phyloP scores from a whole-genome alignment of 23 red algal species.

The Chondrus crispus region DNA sequence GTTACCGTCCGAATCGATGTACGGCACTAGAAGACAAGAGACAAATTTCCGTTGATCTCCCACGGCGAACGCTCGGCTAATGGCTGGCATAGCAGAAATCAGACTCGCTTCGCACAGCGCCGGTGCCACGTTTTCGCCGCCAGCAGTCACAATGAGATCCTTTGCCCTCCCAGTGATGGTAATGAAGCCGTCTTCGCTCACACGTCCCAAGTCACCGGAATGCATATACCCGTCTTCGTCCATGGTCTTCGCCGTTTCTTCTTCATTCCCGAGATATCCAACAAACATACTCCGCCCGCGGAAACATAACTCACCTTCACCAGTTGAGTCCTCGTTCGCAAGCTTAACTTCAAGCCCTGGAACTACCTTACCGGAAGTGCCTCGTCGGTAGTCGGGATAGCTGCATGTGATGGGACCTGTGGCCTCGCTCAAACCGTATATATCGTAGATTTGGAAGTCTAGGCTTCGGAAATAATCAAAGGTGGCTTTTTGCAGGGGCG shows the following conservation, averaged over 20 bases:
- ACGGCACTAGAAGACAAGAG: constrained; percentile 68
- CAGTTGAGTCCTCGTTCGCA: constrained; percentile 28
- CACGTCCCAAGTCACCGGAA: constrained; percentile 77
- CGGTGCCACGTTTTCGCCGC: constrained; percentile 93
- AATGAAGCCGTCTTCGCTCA: constrained; percentile 83
- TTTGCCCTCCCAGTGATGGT: constrained; percentile 83
- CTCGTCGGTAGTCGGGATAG: constrained; percentile 38
- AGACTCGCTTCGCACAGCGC: constrained; percentile 62
- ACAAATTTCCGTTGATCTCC: constrained; percentile 87
- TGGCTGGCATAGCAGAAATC: constrained; percentile 40
- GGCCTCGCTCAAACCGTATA: constrained; percentile 91
- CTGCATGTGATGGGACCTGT: constrained; percentile 82
- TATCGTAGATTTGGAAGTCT: constrained; percentile 67
- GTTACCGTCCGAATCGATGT: constrained; percentile 63
- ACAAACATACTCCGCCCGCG: constrained; percentile 85
- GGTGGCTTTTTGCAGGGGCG: constrained; percentile 68
- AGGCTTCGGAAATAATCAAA: constrained; percentile 74
- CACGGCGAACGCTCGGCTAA: constrained; percentile 74
- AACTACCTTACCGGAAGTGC: constrained; percentile 58
- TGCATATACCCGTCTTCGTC: constrained; percentile 89
- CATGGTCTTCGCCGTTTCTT: constrained; percentile 54
- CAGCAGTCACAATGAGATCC: constrained; percentile 89
- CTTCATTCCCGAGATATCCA: constrained; percentile 68
- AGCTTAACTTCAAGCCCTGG: constrained; percentile 56
- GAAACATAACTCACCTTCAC: constrained; percentile 76